Evolutionary conservation across 2,329 filamentous ascomycete genomes (phyloP), one percentile per base, ranked within the genome.

Genomic region (Ophiostoma angusticollis): DNA sequence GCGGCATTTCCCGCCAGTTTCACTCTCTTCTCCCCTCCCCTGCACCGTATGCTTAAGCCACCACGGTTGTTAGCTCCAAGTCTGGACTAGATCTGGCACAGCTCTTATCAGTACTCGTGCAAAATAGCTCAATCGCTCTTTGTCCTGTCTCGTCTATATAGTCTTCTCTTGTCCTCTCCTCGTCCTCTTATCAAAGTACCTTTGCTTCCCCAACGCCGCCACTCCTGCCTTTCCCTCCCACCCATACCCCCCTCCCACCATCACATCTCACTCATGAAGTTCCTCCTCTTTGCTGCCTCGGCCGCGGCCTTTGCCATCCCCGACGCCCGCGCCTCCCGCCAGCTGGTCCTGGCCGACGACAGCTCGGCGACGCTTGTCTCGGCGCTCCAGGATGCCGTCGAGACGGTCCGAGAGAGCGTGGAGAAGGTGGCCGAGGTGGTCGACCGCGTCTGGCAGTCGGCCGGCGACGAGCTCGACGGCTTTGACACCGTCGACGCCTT

Each of bases 261-360:
- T 14, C 27, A 6, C 17, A 34, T 14, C n/a, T n/a, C n/a, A n/a
- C 6, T 21, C 22, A 52, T 52, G 50, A 52, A 47, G 42, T 47
- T 49, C 16, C 16, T 48, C 14, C 41, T 41, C 8, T 43, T 52
- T 16, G 48, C 45, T 7, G 46, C 43, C 13, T 39, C 43, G 16
- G 50, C 49, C 23, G 35, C 42, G 18, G 50, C 50, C 22, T 45
- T 52, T 16, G 48, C 49, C 35, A 23, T 51, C 24, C 50, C 49
- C 2, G 45, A 50, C 37, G 17, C 41, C 8, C 25, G 40, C 24
- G 22, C 45, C 6, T 31, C 47, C 29, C 30, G 35, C 35, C 32
- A 52, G 41, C 45, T 50, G 5, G 33, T 47, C 28, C 39, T 47
- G 17, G 44, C 41, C 18, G 44, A 47, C 31, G 6, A 28, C 41